Evolutionary conservation across 306 rosid genomes (phyloP), one percentile per base, ranked within the genome.

Genomic region (Ochetophila trinervis): DNA sequence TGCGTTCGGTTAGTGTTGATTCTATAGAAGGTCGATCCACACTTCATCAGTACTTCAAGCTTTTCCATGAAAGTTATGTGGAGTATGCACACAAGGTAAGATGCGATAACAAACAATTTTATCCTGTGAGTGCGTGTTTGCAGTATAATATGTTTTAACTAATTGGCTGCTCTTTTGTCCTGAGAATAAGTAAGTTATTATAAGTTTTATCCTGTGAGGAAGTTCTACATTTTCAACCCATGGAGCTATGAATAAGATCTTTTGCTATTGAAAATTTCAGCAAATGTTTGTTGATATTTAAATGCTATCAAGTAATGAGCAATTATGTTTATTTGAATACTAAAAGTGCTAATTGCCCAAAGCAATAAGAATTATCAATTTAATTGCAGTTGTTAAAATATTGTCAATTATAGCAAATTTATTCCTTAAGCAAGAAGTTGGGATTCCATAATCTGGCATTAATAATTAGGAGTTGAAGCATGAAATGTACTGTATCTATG

Each of bases 11-110:
- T 79, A 74, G 90, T 50, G 90, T 92, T 65, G 99, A 94, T 82
- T 94, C 97, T 49, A 86, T 88, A 42, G 96, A 90, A 85, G 99
- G 97, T 59, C 88, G 97, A 70, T 82, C 91, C 57, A 85, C 83
- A 74, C 84, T 94, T 66, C 91, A 88, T 86, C 90, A 88, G 69
- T 94, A 90, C 78, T 94, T 86, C 96, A 90, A 85, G 82, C 85
- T 90, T 74, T 94, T 90, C 79, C 95, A 88, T 74, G 96, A 90
- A 79, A 88, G 89, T 69, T 94, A 90, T 55, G 99, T 88, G 70
- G 99, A 90, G 69, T 88, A 93, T 78, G 99, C 88, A 48, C 96
- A 83, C n/a, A 87, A 90, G 99, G 96, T 90, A 83, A 73, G 58
- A 58, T 44, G 27, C 3, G 15, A 7, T 15, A 62, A 36, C 44